Base-by-base conservation (phyloP, 441 rosid genomes). In the Erodium chrysanthum region DNA sequence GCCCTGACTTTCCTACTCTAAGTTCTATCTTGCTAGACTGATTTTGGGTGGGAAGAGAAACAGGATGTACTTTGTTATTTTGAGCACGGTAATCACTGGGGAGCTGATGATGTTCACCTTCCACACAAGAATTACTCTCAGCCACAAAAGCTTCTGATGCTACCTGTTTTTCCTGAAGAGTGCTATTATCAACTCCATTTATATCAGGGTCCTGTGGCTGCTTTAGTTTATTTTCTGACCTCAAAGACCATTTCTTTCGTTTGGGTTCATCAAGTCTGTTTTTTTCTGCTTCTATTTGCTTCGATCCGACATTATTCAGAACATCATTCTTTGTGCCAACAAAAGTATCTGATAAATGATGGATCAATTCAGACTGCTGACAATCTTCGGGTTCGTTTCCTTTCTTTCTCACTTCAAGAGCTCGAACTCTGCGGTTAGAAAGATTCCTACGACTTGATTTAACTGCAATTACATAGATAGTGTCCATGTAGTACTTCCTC, bases 401-500 rank as follows among this genome's bases (percentile, higher is more conserved):
- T 56, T 46, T 65, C 62, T 50, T 74, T 35, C 72, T 18, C 54
- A 71, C 69, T 25, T 69, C 66, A 73, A 68, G 60, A 7, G 66
- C 76, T 63, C 62, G 50, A 31, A 69, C 33, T 67, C 72, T 71
- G 31, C 50, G 42, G 42, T 60, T 46, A 60, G 78, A 68, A 58
- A 71, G 76, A 74, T 69, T 67, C 35, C 58, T 37, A 50, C 35
- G 65, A 23, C 69, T 68, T 63, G 70, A 54, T 67, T 68, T 63
- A 50, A 66, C 65, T 2, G 64, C 75, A 40, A 74, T 78, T 15
- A 74, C 80, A 75, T 59, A 62, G 72, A 70, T 67, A 31, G 62
- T 77, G 11, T 74, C 80, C 74, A 62, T 68, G 67, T 76, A 70
- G 62, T 74, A 76, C 67, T 66, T 76, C 17, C 65, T 81, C 84